phyloP scores from a whole-genome alignment of 2,329 filamentous ascomycete species.

The Lachnellula hyalina region DNA sequence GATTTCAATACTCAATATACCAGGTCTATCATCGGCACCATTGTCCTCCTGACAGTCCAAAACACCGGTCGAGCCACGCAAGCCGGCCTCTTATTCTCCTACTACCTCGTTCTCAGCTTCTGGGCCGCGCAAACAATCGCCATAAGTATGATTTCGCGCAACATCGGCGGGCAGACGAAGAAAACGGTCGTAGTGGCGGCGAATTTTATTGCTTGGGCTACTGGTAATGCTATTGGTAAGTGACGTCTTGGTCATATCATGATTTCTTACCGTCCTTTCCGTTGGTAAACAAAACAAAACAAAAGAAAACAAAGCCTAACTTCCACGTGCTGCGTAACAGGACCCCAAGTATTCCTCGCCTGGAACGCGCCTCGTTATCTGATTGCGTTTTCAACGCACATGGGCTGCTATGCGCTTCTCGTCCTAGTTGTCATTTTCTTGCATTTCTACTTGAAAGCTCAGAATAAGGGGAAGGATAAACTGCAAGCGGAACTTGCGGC shows the following conservation, averaged over 20 bases:
- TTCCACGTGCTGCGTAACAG: not conserved
- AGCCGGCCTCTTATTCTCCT: constrained; percentile 64
- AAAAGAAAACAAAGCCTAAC: not conserved
- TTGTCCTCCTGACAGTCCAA: constrained; percentile 64
- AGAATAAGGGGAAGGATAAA: constrained; percentile 21
- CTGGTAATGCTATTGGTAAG: constrained; percentile 50
- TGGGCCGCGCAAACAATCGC: constrained; percentile 67
- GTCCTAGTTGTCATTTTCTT: constrained; percentile 19
- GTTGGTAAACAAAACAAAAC: too few relatives aligned
- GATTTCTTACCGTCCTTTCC: not conserved
- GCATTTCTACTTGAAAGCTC: constrained; percentile 30
- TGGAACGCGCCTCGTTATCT: constrained; percentile 46
- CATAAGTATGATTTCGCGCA: constrained; percentile 55
- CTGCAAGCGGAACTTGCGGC: constrained; percentile 8
- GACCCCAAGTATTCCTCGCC: constrained; percentile 49
- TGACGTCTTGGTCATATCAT: constrained; percentile 22
- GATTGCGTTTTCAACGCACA: constrained; percentile 48
- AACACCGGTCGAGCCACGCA: constrained; percentile 53
- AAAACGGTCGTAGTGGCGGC: constrained; percentile 45
- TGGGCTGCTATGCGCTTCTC: constrained; percentile 38
- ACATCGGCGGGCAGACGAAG: constrained; percentile 48
- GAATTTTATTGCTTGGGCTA: constrained; percentile 45
- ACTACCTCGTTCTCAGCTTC: constrained; percentile 74
- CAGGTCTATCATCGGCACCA: constrained; percentile 65
- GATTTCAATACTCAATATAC: constrained; percentile 40